Base-by-base conservation (phyloP, 495 filamentous ascomycete genomes). In the Extremus antarcticus region DNA sequence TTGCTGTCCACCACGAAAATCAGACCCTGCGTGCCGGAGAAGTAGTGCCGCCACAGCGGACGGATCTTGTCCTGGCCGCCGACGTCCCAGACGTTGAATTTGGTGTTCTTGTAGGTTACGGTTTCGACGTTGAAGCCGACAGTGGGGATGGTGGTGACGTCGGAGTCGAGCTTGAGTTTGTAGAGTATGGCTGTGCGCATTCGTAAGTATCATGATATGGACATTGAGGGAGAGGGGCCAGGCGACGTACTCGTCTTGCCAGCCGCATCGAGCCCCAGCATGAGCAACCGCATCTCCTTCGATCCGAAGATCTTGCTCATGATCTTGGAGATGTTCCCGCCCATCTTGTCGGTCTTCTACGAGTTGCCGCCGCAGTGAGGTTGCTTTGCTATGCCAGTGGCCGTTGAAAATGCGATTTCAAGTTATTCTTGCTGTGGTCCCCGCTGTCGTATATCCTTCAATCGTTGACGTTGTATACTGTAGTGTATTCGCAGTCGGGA, bases 21-120 rank as follows among this genome's bases (percentile, higher is more conserved):
- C 50, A 98, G 78, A 40, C 89, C 92, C 78, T 98, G 92, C 50
- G 92, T 97, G 87, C 90, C 91, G 62, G 88, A 94, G 66, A 95
- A 97, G 76, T 98, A 98, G 74, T 98, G 92, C 72, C 92, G 82
- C 92, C 92, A 98, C 45, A 98, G 73, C 46, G 92, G 92, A 49
- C 92, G 80, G 63, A 98, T 98, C 82, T 97, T 97, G 80, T 98
- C 92, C 77, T 98, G 92, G 63, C 92, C 92, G 70, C 92, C 92
- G 29, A 98, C 92, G 76, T 98, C 92, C 92, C 92, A 98, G 54
- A 98, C 90, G 64, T 95, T 96, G 78, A 98, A 98, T 70, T 96
- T 95, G 68, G 95, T 88, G 67, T 98, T 98, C 77, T 95, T 95
- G 74, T 95, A 94, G 50, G 89, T 94, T 55, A 98, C 88, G n/a